Percentiles rank a stretch among this genome's conserved stretches.
These are phyloP conservation scores for Dryas alaskensis DNA, from an alignment of 306 rosid genomes.

Conservation along the genomic window DNA sequence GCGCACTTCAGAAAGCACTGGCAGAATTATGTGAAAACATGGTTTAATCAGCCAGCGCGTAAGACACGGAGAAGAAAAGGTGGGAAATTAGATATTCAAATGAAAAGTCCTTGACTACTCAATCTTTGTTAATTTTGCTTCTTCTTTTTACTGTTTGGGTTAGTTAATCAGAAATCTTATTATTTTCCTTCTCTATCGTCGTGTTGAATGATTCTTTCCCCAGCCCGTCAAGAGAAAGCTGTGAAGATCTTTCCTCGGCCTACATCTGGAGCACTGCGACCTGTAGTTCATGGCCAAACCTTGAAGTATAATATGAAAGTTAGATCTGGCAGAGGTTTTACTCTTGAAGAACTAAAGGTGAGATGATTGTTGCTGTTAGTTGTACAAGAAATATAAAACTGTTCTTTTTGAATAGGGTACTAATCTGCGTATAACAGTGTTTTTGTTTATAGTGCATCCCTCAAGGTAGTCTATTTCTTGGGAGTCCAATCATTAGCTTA, in stretches of 20 bases:
- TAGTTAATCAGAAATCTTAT: neutral
- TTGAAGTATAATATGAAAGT: conserved; percentile 69
- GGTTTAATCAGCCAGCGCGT: conserved; percentile 72
- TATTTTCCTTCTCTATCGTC: neutral
- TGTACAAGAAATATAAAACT: too few relatives aligned
- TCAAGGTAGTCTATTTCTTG: neutral
- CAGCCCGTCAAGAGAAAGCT: conserved; percentile 70
- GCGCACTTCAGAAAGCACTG: conserved; percentile 68
- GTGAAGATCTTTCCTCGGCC: conserved; percentile 67
- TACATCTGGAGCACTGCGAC: conserved; percentile 59
- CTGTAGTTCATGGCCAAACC: conserved; percentile 65
- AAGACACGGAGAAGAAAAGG: conserved; percentile 64
- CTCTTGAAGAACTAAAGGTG: conserved; percentile 36
- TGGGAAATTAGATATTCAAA: conserved; percentile 12
- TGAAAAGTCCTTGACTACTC: neutral
- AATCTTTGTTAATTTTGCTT: neutral
- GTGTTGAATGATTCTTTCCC: neutral
- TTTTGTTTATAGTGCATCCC: neutral
- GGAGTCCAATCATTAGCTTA: neutral
- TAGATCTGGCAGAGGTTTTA: conserved; percentile 64
- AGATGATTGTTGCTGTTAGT: neutral
- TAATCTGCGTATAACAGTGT: too few relatives aligned
- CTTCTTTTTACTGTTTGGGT: neutral
- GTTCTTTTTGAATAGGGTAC: too few relatives aligned
- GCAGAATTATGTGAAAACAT: conserved; percentile 69